Evolutionary conservation across 345 rosid species (phyloP).

Genomic region (Bruguiera sexangula): DNA sequence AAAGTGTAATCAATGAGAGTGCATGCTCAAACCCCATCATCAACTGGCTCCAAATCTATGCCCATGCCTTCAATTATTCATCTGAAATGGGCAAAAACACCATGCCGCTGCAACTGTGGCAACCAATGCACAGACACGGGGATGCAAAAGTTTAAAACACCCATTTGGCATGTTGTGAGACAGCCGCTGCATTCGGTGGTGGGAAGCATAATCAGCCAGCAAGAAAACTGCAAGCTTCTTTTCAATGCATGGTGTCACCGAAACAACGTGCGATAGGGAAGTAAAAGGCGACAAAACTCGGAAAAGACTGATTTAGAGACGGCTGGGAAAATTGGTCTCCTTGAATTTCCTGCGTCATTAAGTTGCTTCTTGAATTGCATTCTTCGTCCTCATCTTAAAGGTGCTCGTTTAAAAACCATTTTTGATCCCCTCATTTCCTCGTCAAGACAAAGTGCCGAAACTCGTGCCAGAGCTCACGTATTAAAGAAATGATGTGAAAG

Average conservation of each 20-base stretch:
- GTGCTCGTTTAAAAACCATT: background rate
- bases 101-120: slow-evolving; percentile 12
- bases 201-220: background rate
- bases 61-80: slow-evolving; percentile 25
- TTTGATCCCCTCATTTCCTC: background rate
- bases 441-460: background rate
- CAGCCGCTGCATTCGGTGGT: slow-evolving; percentile 12
- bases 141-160: slow-evolving; percentile 14
- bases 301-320: background rate
- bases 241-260: slow-evolving; percentile 5
- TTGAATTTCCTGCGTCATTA: too few species aligned
- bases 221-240: slow-evolving; percentile 3
- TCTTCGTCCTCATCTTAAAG: too few species aligned
- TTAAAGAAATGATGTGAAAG: slow-evolving; percentile 2
- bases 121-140: slow-evolving; percentile 17
- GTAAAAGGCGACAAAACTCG: background rate
- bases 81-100: slow-evolving; percentile 8
- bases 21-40: slow-evolving; percentile 22
- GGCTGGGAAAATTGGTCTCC: too few species aligned
- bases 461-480: background rate
- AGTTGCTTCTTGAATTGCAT: too few species aligned
- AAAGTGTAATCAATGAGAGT: slow-evolving; percentile 19
- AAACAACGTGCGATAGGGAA: background rate
- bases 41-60: slow-evolving; percentile 16
- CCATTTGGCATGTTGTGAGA: slow-evolving; percentile 22